Evolutionary conservation across 2,329 filamentous ascomycete genomes (phyloP).

Genomic region (Pseudogymnoascus verrucosus): DNA sequence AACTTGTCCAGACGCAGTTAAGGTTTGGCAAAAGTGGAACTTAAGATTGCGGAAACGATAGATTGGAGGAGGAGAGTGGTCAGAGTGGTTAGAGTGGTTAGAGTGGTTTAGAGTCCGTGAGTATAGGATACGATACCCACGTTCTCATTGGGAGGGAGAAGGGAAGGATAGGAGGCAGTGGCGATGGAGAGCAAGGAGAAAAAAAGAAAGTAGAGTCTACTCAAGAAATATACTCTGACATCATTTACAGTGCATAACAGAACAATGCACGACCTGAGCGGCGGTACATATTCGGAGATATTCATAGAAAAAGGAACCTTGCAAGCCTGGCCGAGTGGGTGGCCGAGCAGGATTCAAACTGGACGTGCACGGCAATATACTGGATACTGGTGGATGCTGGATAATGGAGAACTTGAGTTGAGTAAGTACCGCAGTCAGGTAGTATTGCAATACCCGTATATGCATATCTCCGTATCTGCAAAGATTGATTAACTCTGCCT

Average conservation of each 20-base stretch:
- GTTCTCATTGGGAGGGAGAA: not conserved
- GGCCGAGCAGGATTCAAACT: not conserved
- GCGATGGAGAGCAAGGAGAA: not conserved
- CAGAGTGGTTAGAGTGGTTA: not conserved
- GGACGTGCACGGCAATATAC: not conserved
- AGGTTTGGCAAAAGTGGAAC: not conserved
- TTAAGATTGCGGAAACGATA: not conserved
- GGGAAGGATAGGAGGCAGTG: not conserved
- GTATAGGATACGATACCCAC: no score
- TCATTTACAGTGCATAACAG: not conserved
- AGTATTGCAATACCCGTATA: not conserved
- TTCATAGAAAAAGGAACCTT: not conserved
- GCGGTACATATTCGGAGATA: not conserved
- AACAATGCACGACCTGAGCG: not conserved
- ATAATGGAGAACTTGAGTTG: no score
- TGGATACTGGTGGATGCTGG: not conserved
- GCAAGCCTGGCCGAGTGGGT: not conserved
- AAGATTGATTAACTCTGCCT: not conserved
- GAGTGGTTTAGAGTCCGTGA: no score
- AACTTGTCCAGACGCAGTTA: constrained; percentile 1
- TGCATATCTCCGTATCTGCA: not conserved
- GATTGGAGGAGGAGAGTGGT: not conserved
- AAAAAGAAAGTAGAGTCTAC: not conserved
- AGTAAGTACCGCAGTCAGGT: no score
- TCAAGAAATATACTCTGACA: not conserved